These are phyloP conservation scores for Bipolaris victoriae DNA, from an alignment of 2,329 filamentous ascomycete species.

Conservation along the genomic window DNA sequence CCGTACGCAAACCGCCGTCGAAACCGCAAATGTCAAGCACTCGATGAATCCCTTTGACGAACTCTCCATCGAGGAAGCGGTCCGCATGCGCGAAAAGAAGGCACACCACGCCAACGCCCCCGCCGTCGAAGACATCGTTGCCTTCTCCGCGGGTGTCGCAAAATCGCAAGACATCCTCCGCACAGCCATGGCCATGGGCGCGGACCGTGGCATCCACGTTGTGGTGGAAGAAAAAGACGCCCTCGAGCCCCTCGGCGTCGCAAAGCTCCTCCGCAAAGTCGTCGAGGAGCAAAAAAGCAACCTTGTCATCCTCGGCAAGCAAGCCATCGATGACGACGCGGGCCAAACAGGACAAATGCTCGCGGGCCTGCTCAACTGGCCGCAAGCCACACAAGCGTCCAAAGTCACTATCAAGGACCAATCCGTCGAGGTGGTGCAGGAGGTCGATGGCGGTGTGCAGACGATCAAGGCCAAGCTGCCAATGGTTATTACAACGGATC, in stretches of 20 bases:
- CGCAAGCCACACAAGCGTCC: constrained; percentile 91
- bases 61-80: constrained; percentile 94
- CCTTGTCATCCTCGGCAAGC: constrained; percentile 92
- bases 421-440: constrained; percentile 77
- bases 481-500: constrained; percentile 92
- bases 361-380: constrained; percentile 87
- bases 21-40: constrained; percentile 93
- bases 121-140: constrained; percentile 84
- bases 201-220: constrained; percentile 88
- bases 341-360: constrained; percentile 98
- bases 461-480: constrained; percentile 85
- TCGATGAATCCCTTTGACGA: constrained; percentile 99
- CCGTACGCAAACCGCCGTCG: constrained; percentile 80
- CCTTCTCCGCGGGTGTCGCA: constrained; percentile 83
- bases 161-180: constrained; percentile 89
- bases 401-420: constrained; percentile 79
- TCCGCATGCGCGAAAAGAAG: constrained; percentile 85
- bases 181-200: constrained; percentile 98
- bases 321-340: constrained; percentile 96
- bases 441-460: constrained; percentile 95
- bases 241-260: constrained; percentile 87
- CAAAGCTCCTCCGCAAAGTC: constrained; percentile 81
- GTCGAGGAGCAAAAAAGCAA: constrained; percentile 87
- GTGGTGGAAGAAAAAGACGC: constrained; percentile 65
- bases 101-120: constrained; percentile 50